Evolutionary conservation across 441 rosid genomes (phyloP).

Genomic region (Syzygium syzygioides): DNA sequence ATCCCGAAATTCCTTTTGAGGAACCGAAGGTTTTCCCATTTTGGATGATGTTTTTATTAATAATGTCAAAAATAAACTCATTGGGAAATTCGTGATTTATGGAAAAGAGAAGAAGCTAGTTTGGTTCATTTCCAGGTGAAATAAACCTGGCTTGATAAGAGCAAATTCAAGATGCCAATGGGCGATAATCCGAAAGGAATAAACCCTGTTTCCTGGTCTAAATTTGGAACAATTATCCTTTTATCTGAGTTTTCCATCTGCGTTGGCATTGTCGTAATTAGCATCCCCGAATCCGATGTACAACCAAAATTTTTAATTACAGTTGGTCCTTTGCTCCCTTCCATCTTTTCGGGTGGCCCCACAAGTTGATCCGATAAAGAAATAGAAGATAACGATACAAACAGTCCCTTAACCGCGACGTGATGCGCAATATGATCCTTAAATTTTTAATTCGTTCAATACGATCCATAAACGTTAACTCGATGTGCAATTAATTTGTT

Average conservation of each 20-base stretch:
- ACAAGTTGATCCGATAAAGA: not conserved
- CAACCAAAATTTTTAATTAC: not conserved
- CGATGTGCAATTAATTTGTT: too few relatives aligned
- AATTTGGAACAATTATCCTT: not conserved
- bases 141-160: not conserved
- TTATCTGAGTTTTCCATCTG: too few relatives aligned
- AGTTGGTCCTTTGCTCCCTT: not conserved
- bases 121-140: not conserved
- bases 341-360: not conserved
- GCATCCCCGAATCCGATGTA: not conserved
- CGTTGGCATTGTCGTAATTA: not conserved
- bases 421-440: accelerated
- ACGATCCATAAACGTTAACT: too few relatives aligned
- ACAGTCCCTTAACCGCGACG: accelerated
- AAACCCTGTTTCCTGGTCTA: not conserved
- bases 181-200: not conserved
- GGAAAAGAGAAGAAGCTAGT: too few relatives aligned
- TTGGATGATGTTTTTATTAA: not conserved
- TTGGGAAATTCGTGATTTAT: not conserved
- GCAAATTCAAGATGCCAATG: not conserved
- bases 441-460: too few relatives aligned
- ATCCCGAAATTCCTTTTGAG: not conserved
- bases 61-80: not conserved
- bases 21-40: not conserved
- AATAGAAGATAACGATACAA: not conserved